Conservation (phyloP, 129 eudicot species). For the Smallanthus sonchifolius region DNA sequence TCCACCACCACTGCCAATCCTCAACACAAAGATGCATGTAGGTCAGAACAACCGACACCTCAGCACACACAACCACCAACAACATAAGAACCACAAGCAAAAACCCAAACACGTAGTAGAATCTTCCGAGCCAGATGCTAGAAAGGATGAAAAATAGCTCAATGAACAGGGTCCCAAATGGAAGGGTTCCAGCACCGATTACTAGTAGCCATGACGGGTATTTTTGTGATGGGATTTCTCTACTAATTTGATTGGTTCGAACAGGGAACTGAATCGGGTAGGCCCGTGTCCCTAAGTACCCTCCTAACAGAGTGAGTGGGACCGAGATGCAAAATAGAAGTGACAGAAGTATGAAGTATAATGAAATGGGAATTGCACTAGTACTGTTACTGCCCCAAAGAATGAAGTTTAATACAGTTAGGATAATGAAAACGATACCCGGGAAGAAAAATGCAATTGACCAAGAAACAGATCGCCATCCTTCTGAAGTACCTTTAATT, state of each 20-base stretch:
- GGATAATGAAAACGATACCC: conserved; percentile 32
- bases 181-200: conserved; percentile 40
- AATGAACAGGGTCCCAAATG: conserved; percentile 43
- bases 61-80: conserved; percentile 46
- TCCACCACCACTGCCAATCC: conserved; percentile 91
- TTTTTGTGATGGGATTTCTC: conserved; percentile 59
- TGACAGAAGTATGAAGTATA: conserved; percentile 29
- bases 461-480: conserved; percentile 45
- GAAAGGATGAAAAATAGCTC: conserved; percentile 41
- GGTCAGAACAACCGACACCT: conserved; percentile 40
- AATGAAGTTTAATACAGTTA: conserved; percentile 31
- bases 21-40: conserved; percentile 51
- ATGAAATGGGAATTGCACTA: conserved; percentile 39
- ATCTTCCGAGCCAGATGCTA: conserved; percentile 47
- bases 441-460: conserved; percentile 41
- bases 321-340: conserved; percentile 44
- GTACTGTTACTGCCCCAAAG: conserved; percentile 42
- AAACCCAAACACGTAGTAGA: conserved; percentile 45
- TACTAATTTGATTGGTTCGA: conserved; percentile 38
- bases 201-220: conserved; percentile 49
- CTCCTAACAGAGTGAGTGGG: conserved; percentile 40
- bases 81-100: conserved; percentile 36
- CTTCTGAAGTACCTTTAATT: conserved; percentile 33
- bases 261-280: conserved; percentile 38
- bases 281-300: conserved; percentile 40